Percentiles rank a stretch among this genome's conserved stretches.
Conservation (phyloP, 108 stramenopile species). For the Epithemia pelagica region DNA sequence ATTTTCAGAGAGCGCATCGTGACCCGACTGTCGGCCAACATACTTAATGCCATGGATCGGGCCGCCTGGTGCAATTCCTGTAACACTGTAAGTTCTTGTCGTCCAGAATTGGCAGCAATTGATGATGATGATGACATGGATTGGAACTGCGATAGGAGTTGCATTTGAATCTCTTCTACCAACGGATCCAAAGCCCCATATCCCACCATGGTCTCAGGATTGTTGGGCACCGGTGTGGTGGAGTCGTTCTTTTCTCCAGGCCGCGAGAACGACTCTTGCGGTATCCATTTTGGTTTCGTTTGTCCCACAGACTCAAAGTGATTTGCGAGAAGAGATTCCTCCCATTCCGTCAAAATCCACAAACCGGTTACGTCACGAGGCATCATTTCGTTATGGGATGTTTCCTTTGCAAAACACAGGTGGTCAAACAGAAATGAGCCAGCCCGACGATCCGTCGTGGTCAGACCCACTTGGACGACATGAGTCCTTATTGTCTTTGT, state of each 20-base stretch:
- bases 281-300: neutral
- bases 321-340: neutral
- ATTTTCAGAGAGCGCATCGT: too few species aligned
- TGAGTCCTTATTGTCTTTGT: neutral
- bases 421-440: too few species aligned
- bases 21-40: neutral
- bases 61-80: neutral
- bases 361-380: too few species aligned
- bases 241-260: neutral
- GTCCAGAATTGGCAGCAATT: neutral
- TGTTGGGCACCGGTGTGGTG: too few species aligned
- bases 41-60: neutral
- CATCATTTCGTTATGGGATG: too few species aligned
- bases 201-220: too few species aligned
- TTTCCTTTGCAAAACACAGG: too few species aligned
- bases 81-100: neutral
- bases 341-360: neutral
- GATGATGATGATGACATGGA: neutral
- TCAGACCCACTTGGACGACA: neutral
- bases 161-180: neutral
- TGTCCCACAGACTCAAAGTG: neutral
- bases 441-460: too few species aligned
- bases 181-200: neutral
- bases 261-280: neutral
- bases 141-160: neutral